phyloP scores from a whole-genome alignment of 2,329 filamentous ascomycete genomes.

The Calonectria naviculata region DNA sequence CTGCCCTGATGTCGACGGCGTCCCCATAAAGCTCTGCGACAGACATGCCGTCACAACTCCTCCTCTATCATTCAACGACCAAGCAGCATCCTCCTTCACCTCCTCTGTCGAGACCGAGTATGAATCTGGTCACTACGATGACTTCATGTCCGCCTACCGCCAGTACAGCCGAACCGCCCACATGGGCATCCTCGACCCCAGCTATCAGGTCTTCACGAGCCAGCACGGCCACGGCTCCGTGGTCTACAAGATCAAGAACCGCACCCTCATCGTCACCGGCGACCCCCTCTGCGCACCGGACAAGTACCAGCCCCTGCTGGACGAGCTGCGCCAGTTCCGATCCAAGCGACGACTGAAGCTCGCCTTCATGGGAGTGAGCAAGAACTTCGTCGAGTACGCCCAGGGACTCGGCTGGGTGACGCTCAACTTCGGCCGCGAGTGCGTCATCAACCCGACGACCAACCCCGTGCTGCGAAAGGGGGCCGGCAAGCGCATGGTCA shows the following conservation, averaged over 20 bases:
- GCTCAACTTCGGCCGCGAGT: conserved; percentile 32
- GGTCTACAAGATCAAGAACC: conserved; percentile 29
- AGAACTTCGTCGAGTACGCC: conserved; percentile 24
- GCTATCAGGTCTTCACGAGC: conserved; percentile 32
- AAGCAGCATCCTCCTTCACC: neutral
- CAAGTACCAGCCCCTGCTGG: conserved; percentile 19
- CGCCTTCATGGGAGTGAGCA: conserved; percentile 33
- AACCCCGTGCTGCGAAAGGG: conserved; percentile 30
- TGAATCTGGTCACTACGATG: neutral
- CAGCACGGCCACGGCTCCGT: conserved; percentile 27
- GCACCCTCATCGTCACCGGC: conserved; percentile 30
- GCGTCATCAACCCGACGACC: conserved; percentile 29
- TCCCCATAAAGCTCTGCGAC: neutral
- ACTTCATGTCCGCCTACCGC: conserved; percentile 18
- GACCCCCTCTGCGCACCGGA: conserved; percentile 29
- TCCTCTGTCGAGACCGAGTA: neutral
- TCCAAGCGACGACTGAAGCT: conserved; percentile 15
- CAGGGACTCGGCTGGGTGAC: conserved; percentile 23
- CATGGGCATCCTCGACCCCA: conserved; percentile 37
- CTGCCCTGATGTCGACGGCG: conserved; percentile 3
- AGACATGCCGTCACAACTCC: neutral
- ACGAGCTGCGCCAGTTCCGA: conserved; percentile 28
- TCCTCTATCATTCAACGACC: neutral
- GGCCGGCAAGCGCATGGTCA: conserved; percentile 33
- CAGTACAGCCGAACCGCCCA: conserved; percentile 32